Percentiles rank a stretch among this genome's conserved stretches.
Conservation (phyloP, 371 early-diverging fungal species). For the Rhizopus microsporus region DNA sequence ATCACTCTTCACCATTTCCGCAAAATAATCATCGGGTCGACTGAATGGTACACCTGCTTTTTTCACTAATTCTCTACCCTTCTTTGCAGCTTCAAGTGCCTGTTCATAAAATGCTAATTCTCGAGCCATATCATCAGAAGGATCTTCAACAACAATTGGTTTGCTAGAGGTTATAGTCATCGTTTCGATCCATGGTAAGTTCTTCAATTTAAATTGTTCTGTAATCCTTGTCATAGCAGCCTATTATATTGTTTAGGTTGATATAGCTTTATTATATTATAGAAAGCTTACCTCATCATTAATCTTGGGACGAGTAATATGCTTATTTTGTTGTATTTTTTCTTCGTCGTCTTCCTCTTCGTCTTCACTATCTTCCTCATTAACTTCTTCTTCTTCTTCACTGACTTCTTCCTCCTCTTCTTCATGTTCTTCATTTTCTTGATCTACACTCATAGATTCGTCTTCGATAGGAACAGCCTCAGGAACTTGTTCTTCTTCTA, state of each 20-base stretch:
- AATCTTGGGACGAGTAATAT: constrained; percentile 38
- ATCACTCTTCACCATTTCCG: constrained; percentile 95
- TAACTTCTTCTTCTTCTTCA: constrained; percentile 15
- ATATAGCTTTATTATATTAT: not conserved
- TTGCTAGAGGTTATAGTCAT: constrained; percentile 69
- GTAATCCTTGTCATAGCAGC: constrained; percentile 63
- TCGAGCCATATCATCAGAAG: constrained; percentile 84
- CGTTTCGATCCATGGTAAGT: constrained; percentile 82
- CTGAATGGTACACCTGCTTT: constrained; percentile 73
- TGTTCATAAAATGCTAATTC: constrained; percentile 90
- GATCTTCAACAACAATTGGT: constrained; percentile 64
- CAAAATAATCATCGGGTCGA: constrained; percentile 90
- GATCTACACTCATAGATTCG: no score
- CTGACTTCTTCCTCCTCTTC: constrained; percentile 24
- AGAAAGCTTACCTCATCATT: constrained; percentile 31
- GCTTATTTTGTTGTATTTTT: constrained; percentile 25
- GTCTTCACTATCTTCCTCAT: constrained; percentile 4
- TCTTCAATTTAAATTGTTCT: constrained; percentile 67
- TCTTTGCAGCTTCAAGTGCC: constrained; percentile 77
- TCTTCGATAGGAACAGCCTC: constrained; percentile 15
- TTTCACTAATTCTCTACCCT: constrained; percentile 60
- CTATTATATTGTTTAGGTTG: constrained; percentile 21
- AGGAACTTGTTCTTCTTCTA: constrained; percentile 18
- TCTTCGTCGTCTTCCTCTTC: constrained; percentile 24
- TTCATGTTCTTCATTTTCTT: constrained; percentile 15